phyloP scores from a whole-genome alignment of 768 basidiomycete species.

The Phanerodontia chrysosporium region DNA sequence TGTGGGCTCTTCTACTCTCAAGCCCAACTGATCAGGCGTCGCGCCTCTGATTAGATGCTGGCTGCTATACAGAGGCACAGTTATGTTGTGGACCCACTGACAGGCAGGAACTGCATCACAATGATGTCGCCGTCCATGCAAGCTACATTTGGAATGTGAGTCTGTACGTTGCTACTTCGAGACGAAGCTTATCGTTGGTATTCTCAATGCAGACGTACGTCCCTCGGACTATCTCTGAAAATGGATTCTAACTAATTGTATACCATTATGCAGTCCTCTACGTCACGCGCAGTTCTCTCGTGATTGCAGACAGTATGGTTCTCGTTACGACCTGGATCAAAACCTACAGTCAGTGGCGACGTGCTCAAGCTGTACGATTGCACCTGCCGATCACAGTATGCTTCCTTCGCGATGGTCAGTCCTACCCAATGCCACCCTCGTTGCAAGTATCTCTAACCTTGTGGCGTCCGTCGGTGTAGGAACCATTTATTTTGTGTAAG shows the following conservation, averaged over 20 bases:
- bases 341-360: background rate
- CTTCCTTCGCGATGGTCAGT: background rate
- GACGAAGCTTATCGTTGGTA: too few relatives aligned
- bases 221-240: too few relatives aligned
- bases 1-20: background rate
- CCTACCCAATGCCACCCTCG: background rate
- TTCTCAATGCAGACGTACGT: too few relatives aligned
- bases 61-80: too few relatives aligned
- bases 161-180: too few relatives aligned
- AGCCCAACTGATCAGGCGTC: background rate
- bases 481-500: background rate
- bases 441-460: background rate
- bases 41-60: too few relatives aligned
- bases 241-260: too few relatives aligned
- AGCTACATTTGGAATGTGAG: too few relatives aligned
- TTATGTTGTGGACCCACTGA: too few relatives aligned
- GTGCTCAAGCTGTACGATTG: background rate
- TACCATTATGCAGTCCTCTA: too few relatives aligned
- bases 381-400: background rate
- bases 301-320: background rate
- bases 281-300: background rate
- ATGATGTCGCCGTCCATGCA: background rate
- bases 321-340: background rate
- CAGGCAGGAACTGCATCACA: too few relatives aligned
- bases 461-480: background rate